These are phyloP conservation scores for Oryza nivara DNA, from an alignment of 176 grass and related monocot genomes.

Conservation along the genomic window DNA sequence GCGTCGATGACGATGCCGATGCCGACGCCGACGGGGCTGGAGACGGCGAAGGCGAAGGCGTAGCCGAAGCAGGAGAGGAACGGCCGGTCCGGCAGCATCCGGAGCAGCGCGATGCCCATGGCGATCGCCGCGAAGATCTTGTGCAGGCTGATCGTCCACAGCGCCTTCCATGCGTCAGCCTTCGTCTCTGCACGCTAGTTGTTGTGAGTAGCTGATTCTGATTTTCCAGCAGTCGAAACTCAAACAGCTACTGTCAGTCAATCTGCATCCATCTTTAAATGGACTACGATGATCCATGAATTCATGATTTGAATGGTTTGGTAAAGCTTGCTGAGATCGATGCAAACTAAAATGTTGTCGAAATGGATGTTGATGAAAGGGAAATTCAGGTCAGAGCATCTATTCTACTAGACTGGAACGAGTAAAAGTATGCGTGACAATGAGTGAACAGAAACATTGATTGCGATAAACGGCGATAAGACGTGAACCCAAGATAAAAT, in stretches of 20 bases:
- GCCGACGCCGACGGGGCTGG: conserved; percentile 77
- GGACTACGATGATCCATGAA: neutral
- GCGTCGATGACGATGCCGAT: conserved; percentile 91
- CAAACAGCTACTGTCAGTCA: too few species aligned
- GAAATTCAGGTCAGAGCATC: neutral
- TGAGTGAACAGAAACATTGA: conserved; percentile 22
- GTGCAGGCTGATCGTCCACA: conserved; percentile 98
- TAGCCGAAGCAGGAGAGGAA: conserved; percentile 76
- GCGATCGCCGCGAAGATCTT: conserved; percentile 96
- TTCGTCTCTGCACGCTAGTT: conserved; percentile 66
- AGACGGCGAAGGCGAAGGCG: conserved; percentile 85
- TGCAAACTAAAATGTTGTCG: neutral
- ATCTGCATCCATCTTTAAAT: too few species aligned
- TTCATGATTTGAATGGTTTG: neutral
- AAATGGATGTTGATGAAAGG: conserved; percentile 5
- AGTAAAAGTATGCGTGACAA: conserved; percentile 34
- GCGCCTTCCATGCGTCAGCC: conserved; percentile 88
- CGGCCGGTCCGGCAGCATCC: conserved; percentile 77
- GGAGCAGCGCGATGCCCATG: conserved; percentile 89
- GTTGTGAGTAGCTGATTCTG: neutral
- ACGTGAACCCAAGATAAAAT: neutral
- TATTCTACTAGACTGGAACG: neutral
- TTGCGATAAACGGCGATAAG: neutral
- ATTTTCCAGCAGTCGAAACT: too few species aligned
- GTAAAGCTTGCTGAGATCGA: neutral